Evolutionary conservation across 306 rosid species (phyloP), one percentile per base, ranked within the genome.

Genomic region (Pterocarpus santalinus): DNA sequence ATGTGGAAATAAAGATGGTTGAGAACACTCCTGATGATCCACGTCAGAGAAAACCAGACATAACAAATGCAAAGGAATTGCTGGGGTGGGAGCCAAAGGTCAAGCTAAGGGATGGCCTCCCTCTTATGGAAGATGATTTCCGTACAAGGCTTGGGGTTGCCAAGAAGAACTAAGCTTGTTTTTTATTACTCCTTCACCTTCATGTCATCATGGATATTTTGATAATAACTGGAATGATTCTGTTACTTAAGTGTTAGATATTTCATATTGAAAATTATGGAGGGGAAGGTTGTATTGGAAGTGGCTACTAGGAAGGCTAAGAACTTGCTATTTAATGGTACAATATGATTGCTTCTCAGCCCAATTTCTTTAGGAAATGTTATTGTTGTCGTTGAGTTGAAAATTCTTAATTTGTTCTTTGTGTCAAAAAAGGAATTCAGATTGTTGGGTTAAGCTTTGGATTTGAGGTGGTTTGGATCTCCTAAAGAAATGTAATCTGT

Each of bases 11-110:
- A 79, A 90, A 89, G 85, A 88, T 41, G 80, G 95, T 92, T 46
- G 97, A 92, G 87, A 92, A 92, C 86, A 92, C 97, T 65, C 97
- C 97, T 0, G 97, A 92, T 33, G 97, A 92, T 83, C 97, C 95
- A 3, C 86, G 93, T 4, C 95, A 92, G 82, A 85, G 97, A 73
- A 92, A 92, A 80, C 97, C 97, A 8, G 93, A 89, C 83, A 92
- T 92, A 58, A 81, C 91, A 9, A 92, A 90, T 30, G 95, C 95
- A 10, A 92, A 79, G 65, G 93, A 92, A 73, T 46, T 90, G 85
- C 87, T 92, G 63, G 91, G 87, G 8, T 92, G 97, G 97, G 97
- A 89, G 65, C 97, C 97, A 35, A 90, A 88, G 82, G 58, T 92
- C 61, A 90, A 82, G 87, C 76, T 92, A 75, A 72, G 92, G 3